Base-by-base conservation (phyloP, 495 filamentous ascomycete species). In the Delitschia confertaspora region DNA sequence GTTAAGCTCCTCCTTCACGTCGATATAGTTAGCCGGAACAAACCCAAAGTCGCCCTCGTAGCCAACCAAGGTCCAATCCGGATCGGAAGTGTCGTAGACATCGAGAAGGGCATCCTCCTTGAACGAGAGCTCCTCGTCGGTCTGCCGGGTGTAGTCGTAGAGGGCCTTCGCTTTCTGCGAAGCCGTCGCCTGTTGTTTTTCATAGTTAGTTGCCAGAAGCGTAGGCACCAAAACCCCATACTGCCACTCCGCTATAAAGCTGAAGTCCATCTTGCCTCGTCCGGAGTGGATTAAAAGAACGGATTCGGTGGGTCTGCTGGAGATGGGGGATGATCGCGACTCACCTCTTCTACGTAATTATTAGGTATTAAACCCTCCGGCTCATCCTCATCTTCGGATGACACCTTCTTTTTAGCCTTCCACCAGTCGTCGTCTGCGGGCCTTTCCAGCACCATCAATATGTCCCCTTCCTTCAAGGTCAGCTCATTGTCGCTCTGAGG, bases 71-170 rank as follows among this genome's bases (percentile, higher is more conserved):
- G 87, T 93, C 91, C 91, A 99, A 62, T 96, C 91, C 13, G 88
- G 88, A 65, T 96, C 91, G 6, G 85, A 81, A 9, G 71, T 80
- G 57, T 99, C 91, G 60, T 84, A 96, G 21, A 96, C 86, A 38
- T 80, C 65, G 29, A 99, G 69, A 38, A 76, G 64, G 19, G 83
- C 79, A 64, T 95, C 88, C 70, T 99, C 88, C 31, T 83, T 75
- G 61, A 99, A 95, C 19, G 88, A 95, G 19, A 99, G 71, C 66
- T 99, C 91, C 62, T 96, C 91, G 58, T 99, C 93, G 34, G 91
- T 99, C 66, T 99, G 91, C 41, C 87, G 74, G 25, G 83, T 85
- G 64, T 99, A 99, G 60, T 96, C 93, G 68, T 88, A 99, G 25
- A 96, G 74, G 30, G 88, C 84, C 64, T 82, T 85, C 16, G 87